These are phyloP conservation scores for Talaromyces sp. DNA, from an alignment of 2,329 filamentous ascomycete species.

Conservation along the genomic window DNA sequence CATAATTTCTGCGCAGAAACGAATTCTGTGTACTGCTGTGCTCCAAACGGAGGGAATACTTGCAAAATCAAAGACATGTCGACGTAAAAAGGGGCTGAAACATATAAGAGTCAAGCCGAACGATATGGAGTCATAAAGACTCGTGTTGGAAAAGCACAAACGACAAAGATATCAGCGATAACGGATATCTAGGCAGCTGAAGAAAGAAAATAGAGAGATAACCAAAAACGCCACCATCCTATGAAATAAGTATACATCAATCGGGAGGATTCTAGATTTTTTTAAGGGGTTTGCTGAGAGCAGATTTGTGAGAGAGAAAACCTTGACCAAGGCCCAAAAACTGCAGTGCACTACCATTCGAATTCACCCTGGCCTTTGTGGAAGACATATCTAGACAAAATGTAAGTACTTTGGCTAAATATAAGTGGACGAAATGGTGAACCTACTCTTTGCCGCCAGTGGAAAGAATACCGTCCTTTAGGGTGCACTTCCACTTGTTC, in stretches of 20 bases:
- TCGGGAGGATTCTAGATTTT: not conserved
- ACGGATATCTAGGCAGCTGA: not conserved
- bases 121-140: not conserved
- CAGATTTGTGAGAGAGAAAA: not conserved
- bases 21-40: not conserved
- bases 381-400: conserved; percentile 68
- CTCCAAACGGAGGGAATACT: not conserved
- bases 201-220: not conserved
- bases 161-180: not conserved
- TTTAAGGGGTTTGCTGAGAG: not conserved
- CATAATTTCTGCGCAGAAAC: not conserved
- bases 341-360: conserved; percentile 69
- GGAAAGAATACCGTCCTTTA: conserved; percentile 93
- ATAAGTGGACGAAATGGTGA: not conserved
- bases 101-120: not conserved
- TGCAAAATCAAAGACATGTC: not conserved
- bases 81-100: not conserved
- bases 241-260: conserved; percentile 12
- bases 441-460: conserved; percentile 83
- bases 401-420: conserved; percentile 20
- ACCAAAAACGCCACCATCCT: conserved; percentile 8
- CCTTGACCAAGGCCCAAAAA: not conserved
- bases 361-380: conserved; percentile 97
- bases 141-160: not conserved
- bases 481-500: conserved; percentile 99